Evolutionary conservation across 441 rosid genomes (phyloP).

Genomic region (Corymbia calophylla): DNA sequence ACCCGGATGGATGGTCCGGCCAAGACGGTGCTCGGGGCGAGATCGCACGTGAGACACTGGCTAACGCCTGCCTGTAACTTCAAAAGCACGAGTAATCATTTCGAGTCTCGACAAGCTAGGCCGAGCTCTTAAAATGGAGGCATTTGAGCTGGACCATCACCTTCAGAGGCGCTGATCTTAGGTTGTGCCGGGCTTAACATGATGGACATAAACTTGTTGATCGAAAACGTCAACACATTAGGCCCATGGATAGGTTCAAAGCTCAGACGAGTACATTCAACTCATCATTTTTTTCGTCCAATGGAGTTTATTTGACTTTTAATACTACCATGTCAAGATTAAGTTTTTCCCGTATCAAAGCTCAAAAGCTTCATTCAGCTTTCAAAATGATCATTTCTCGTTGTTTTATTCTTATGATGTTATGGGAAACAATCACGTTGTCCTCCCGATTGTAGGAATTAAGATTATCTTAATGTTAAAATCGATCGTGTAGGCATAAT

Average conservation of each 20-base stretch:
- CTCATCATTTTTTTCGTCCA: fast-evolving
- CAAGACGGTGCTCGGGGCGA: fast-evolving
- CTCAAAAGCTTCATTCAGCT: background rate
- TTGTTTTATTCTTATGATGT: background rate
- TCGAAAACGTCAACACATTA: background rate
- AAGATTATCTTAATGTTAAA: background rate
- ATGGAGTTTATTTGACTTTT: background rate
- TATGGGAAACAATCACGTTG: fast-evolving
- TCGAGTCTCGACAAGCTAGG: background rate
- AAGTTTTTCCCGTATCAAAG: fast-evolving
- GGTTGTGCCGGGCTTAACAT: too few species aligned
- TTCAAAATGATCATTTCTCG: too few species aligned
- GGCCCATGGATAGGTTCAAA: background rate
- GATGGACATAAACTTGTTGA: too few species aligned
- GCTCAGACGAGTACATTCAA: background rate
- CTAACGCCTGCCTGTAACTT: background rate
- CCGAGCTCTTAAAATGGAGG: background rate
- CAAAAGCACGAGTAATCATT: background rate
- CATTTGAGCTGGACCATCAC: too few species aligned
- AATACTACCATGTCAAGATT: background rate
- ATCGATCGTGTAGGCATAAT: fast-evolving
- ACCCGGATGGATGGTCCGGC: background rate
- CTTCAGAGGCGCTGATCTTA: too few species aligned
- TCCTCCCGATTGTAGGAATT: background rate
- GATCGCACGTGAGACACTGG: background rate